A percentile compares a stretch with the other conserved stretches of the same genome.
These are phyloP conservation scores for Corallochytrium limacisporum DNA, from an alignment of 78 protist species.

Conservation along the genomic window DNA sequence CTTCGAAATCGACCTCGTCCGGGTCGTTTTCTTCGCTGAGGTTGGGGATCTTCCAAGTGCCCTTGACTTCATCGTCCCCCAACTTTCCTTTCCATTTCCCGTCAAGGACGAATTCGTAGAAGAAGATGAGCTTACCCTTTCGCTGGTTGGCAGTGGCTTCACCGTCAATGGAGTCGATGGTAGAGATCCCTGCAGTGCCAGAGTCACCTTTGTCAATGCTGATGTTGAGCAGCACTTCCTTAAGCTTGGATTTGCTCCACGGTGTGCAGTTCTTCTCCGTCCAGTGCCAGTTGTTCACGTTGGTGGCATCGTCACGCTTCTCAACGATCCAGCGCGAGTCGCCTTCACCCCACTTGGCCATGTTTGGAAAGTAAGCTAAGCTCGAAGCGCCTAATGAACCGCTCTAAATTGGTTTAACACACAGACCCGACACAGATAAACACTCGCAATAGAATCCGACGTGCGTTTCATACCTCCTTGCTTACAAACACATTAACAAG, in stretches of 20 bases:
- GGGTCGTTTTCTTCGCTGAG: slow-evolving; percentile 16
- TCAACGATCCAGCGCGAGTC: slow-evolving; percentile 34
- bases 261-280: slow-evolving; percentile 13
- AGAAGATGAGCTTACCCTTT: slow-evolving; percentile 17
- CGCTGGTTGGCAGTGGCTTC: slow-evolving; percentile 22
- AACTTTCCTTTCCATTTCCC: not conserved
- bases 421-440: no score
- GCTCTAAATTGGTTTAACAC: no score
- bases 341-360: slow-evolving; percentile 30
- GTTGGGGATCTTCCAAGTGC: not conserved
- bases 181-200: not conserved
- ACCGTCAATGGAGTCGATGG: not conserved
- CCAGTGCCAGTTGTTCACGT: slow-evolving; percentile 32
- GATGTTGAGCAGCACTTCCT: not conserved
- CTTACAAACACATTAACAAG: no score
- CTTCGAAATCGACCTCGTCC: slow-evolving; percentile 1
- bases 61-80: not conserved
- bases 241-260: slow-evolving; percentile 4
- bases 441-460: no score
- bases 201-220: not conserved
- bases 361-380: not conserved
- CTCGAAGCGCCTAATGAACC: no score
- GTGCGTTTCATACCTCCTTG: no score
- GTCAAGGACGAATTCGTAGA: slow-evolving; percentile 14
- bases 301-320: slow-evolving; percentile 8